Base-by-base conservation (phyloP, 192 early-diverging fungal species). In the Mortierella hygrophila region DNA sequence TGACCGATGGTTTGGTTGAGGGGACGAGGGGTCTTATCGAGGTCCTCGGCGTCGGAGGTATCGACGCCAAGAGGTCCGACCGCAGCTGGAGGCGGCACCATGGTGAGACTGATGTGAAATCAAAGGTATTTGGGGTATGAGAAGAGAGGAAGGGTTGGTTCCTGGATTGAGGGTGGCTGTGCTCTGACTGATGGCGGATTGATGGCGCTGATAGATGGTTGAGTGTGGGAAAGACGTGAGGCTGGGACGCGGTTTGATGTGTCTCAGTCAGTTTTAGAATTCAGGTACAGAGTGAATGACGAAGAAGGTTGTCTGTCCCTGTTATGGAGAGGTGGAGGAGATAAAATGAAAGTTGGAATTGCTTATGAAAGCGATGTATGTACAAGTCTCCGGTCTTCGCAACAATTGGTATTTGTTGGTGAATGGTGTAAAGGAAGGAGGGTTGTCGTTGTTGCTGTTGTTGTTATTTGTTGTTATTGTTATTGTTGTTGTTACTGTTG, bases 1-100 rank as follows among this genome's bases (percentile, higher is more conserved):
- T 32, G 41, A 35, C 79, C 74, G 55, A 82, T 76, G 65, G 49
- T 70, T 32, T 75, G 80, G 16, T 80, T 55, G 16, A 70, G 80
- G 15, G 72, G 68, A 16, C 74, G 60, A 8, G 80, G 74, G 29
- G 80, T 75, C 40, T 41, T 57, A 20, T 81, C 80, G 29, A 76
- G 10, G 55, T 82, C 81, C 32, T 70, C 69, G 18, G 69, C 32
- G 69, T 70, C 69, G 16, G 69, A 70, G 40, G 41, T 32, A 20
- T 38, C 35, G 37, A 70, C 38, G 21, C 69, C 69, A 38, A 70
- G 69, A 29, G 69, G 18, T 70, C 20, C 69, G 69, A 38, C 40
- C 40, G 69, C 38, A 41, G 69, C 40, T 70, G 69, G 69, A 70
- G 69, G 35, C 20, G 69, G 69, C 6, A n/a, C 40, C 38, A 70